phyloP scores from a whole-genome alignment of 1,139 yeast genomes.

The Candida smagusa region DNA sequence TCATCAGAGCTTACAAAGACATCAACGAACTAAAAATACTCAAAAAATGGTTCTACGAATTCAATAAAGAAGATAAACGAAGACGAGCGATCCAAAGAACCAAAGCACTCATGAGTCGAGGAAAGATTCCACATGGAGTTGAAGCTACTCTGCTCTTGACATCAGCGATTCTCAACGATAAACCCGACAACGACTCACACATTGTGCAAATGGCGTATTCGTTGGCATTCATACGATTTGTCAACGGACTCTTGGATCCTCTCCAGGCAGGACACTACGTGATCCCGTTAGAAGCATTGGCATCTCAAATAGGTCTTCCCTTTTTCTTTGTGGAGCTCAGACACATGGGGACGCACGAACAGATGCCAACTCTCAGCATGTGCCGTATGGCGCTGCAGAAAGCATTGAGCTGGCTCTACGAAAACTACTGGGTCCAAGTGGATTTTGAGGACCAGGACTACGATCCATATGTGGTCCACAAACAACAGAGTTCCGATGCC shows the following conservation, averaged over 20 bases:
- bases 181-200: slow-evolving; percentile 19
- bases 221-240: slow-evolving; percentile 81
- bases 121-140: slow-evolving; percentile 45
- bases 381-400: slow-evolving; percentile 54
- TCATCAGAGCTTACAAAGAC: slow-evolving; percentile 56
- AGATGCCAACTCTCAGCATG: slow-evolving; percentile 66
- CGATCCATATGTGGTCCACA: slow-evolving; percentile 14
- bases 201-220: slow-evolving; percentile 55
- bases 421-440: slow-evolving; percentile 66
- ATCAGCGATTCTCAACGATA: slow-evolving; percentile 39
- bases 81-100: slow-evolving; percentile 46
- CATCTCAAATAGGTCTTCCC: slow-evolving; percentile 68
- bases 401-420: slow-evolving; percentile 75
- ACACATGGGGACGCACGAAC: slow-evolving; percentile 91
- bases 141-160: slow-evolving; percentile 61
- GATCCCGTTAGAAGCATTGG: slow-evolving; percentile 73
- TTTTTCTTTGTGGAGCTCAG: slow-evolving; percentile 84
- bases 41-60: slow-evolving; percentile 56
- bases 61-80: slow-evolving; percentile 23
- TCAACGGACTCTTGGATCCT: slow-evolving; percentile 88
- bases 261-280: slow-evolving; percentile 78
- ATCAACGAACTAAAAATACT: slow-evolving; percentile 50
- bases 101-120: slow-evolving; percentile 34
- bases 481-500: background rate
- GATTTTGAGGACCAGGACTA: slow-evolving; percentile 24